These are phyloP conservation scores for Ceratocystis eucalypticola DNA, from an alignment of 2,329 filamentous ascomycete genomes.

Conservation along the genomic window DNA sequence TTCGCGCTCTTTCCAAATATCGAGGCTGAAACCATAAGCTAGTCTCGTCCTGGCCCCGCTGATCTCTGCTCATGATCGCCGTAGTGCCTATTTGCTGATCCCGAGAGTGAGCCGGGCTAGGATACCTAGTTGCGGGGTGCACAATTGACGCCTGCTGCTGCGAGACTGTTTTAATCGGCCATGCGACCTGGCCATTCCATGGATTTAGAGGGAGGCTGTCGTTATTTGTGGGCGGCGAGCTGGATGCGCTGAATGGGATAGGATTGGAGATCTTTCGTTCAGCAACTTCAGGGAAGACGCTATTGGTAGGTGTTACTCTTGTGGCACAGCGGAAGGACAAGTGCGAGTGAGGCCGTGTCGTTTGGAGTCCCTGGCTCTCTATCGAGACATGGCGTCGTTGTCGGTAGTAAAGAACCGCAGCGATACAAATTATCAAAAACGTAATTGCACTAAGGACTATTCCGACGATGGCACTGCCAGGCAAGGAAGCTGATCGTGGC, in stretches of 20 bases:
- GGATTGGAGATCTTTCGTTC: background rate
- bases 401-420: constrained; percentile 32
- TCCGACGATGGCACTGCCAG: constrained; percentile 11
- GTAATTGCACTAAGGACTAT: constrained; percentile 29
- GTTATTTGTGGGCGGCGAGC: background rate
- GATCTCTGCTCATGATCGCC: background rate
- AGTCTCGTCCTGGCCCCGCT: background rate
- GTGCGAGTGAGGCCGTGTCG: constrained; percentile 31
- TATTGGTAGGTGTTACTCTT: constrained; percentile 30
- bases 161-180: background rate
- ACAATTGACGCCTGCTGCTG: background rate
- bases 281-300: constrained; percentile 23
- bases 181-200: background rate
- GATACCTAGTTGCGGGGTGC: background rate
- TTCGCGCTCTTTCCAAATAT: background rate
- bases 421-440: constrained; percentile 27
- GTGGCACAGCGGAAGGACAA: constrained; percentile 41
- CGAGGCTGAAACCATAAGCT: background rate
- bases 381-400: constrained; percentile 34
- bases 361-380: constrained; percentile 24
- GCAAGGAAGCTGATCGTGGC: background rate
- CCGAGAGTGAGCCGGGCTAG: background rate
- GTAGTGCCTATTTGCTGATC: background rate
- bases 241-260: background rate
- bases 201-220: background rate